Evolutionary conservation across 2,329 filamentous ascomycete species (phyloP).

Genomic region (Drechslerella dactyloides): DNA sequence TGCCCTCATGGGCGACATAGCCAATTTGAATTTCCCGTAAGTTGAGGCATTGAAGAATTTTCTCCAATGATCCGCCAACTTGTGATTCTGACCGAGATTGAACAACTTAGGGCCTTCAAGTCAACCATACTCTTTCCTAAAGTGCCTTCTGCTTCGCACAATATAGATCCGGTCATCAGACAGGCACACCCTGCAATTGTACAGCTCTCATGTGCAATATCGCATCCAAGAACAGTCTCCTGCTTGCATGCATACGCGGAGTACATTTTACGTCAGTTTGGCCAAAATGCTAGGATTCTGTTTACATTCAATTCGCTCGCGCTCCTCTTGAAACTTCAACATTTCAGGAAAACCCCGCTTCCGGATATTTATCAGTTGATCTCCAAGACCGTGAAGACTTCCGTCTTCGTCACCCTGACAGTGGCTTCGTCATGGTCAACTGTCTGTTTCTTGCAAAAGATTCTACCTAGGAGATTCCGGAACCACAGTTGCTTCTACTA

Average conservation of each 20-base stretch:
- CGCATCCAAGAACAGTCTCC: conserved; percentile 35
- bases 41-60: not conserved
- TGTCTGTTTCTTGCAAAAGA: conserved; percentile 31
- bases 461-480: conserved; percentile 19
- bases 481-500: conserved; percentile 25
- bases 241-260: conserved; percentile 19
- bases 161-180: conserved; percentile 3
- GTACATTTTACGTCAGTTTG: conserved; percentile 19
- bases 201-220: conserved; percentile 43
- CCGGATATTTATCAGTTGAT: conserved; percentile 9
- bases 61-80: not conserved
- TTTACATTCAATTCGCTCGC: conserved; percentile 11
- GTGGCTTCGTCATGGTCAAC: conserved; percentile 41
- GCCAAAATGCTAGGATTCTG: conserved; percentile 17
- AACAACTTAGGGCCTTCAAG: conserved; percentile 13
- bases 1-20: conserved; percentile 21
- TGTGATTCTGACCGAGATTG: not conserved
- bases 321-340: conserved; percentile 25
- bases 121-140: conserved; percentile 34
- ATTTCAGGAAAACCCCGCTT: not conserved
- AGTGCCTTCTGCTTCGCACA: not conserved
- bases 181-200: conserved; percentile 40
- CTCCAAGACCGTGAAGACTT: conserved; percentile 16
- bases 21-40: conserved; percentile 35
- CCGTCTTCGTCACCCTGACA: conserved; percentile 17